Evolutionary conservation across 805 yeast species (phyloP), one percentile per base, ranked within the genome.

Genomic region (Candida chauliodis): DNA sequence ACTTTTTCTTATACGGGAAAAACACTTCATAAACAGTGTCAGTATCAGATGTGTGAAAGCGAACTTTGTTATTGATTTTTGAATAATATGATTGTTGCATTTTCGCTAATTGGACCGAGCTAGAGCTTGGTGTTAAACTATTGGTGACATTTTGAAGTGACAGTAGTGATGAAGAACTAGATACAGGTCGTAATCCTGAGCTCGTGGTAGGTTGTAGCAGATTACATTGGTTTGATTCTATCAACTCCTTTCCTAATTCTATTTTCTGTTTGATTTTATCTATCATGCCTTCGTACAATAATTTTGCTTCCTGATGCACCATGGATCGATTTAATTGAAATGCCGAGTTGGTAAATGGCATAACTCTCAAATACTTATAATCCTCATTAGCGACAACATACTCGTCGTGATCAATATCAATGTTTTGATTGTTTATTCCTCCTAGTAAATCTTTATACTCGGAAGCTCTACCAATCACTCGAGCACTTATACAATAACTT

Each of bases 391-490:
- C 61, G 14, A 61, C 58, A 19, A 61, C 63, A 34, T 53, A 58
- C 40, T 59, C 64, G 34, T 58, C 60, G 19, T 45, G 42, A 5
- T 30, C 35, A n/a, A 23, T 30, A 16, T 26, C 40, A 8, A 37
- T 26, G 17, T 18, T 39, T 7, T 37, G 39, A 8, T 30, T 38
- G 11, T 21, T 15, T 5, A 21, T 29, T 0, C 52, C 41, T 11
- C 41, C 41, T 10, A 53, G 42, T 25, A 55, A 26, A 9, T 40
- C 40, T 18, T 51, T 49, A 45, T 56, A 59, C 23, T 59, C 59
- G 5, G 60, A 53, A 1, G 69, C 64, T 29, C 51, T 56, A 5
- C 70, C 70, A 22, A 66, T 61, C 23, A 66, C 49, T 30, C 70
- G 48, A 4, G 66, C 69, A 48, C 58, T 51, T 1, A 66, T 57